A percentile compares a stretch with the other conserved stretches of the same genome.
Evolutionary conservation across 306 rosid species (phyloP).

Genomic region (Ziziphus jujuba): DNA sequence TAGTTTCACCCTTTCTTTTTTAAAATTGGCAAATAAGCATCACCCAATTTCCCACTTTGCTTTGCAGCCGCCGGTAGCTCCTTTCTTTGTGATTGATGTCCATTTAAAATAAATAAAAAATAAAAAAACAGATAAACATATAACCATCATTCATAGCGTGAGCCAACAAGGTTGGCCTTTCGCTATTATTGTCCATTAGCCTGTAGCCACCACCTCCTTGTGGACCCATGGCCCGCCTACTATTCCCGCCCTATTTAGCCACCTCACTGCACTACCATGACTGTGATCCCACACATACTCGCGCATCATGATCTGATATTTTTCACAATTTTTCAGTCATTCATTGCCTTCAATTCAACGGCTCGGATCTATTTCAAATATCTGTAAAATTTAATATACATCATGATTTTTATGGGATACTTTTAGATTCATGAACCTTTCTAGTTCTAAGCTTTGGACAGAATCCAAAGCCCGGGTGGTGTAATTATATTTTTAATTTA

Average conservation of each 20-base stretch:
- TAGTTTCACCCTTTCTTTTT: too few species aligned
- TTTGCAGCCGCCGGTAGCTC: constrained; percentile 61
- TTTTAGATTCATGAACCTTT: not conserved
- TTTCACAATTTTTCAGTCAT: not conserved
- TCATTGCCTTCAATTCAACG: not conserved
- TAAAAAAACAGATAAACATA: too few species aligned
- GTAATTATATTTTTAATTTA: not conserved
- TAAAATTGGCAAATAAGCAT: too few species aligned
- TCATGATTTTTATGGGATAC: too few species aligned
- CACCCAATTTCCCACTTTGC: not conserved
- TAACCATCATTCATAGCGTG: too few species aligned
- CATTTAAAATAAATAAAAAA: too few species aligned
- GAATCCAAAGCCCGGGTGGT: not conserved
- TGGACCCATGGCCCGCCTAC: constrained; percentile 21
- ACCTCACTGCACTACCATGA: too few species aligned
- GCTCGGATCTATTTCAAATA: not conserved
- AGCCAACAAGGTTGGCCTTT: constrained; percentile 30
- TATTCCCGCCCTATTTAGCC: too few species aligned
- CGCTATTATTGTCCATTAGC: constrained; percentile 18
- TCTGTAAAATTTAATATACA: too few species aligned
- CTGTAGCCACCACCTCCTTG: constrained; percentile 24
- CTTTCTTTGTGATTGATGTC: too few species aligned
- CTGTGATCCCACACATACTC: too few species aligned
- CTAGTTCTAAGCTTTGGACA: not conserved
- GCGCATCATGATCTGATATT: not conserved